Conservation (phyloP, 1,139 yeast genomes). For the Zygoascus sp. region DNA sequence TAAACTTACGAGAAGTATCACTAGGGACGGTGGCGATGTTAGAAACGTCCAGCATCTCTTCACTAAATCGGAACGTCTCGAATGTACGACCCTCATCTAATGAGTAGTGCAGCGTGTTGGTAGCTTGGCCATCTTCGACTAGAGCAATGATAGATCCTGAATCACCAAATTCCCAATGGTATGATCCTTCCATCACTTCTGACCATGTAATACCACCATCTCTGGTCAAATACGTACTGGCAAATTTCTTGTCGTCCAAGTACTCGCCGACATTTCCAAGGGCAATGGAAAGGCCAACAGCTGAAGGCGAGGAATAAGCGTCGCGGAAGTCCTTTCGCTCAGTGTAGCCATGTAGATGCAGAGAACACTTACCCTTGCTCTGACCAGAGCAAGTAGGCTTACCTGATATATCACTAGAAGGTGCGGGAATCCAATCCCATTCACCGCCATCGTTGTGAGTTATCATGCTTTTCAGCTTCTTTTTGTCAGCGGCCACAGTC, state of each 20-base stretch:
- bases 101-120: conserved; percentile 61
- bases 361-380: conserved; percentile 57
- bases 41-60: conserved; percentile 49
- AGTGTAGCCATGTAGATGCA: conserved; percentile 87
- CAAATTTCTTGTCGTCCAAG: conserved; percentile 45
- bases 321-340: conserved; percentile 82
- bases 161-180: conserved; percentile 96
- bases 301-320: conserved; percentile 82
- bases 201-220: conserved; percentile 93
- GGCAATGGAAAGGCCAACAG: conserved; percentile 80
- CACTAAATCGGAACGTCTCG: conserved; percentile 61
- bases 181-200: conserved; percentile 66
- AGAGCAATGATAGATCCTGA: conserved; percentile 81
- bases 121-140: conserved; percentile 53
- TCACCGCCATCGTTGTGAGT: conserved; percentile 92
- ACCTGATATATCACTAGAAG: conserved; percentile 59
- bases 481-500: conserved; percentile 31
- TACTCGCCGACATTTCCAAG: conserved; percentile 83
- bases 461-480: conserved; percentile 65
- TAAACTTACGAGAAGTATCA: conserved; percentile 76
- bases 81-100: conserved; percentile 78
- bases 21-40: conserved; percentile 90
- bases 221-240: conserved; percentile 67
- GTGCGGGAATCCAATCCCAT: conserved; percentile 72
- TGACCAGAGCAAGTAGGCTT: conserved; percentile 45